A percentile compares a stretch with the other conserved stretches of the same genome.
Evolutionary conservation across 2,329 filamentous ascomycete species (phyloP).

Genomic region (Elsinoe australis): DNA sequence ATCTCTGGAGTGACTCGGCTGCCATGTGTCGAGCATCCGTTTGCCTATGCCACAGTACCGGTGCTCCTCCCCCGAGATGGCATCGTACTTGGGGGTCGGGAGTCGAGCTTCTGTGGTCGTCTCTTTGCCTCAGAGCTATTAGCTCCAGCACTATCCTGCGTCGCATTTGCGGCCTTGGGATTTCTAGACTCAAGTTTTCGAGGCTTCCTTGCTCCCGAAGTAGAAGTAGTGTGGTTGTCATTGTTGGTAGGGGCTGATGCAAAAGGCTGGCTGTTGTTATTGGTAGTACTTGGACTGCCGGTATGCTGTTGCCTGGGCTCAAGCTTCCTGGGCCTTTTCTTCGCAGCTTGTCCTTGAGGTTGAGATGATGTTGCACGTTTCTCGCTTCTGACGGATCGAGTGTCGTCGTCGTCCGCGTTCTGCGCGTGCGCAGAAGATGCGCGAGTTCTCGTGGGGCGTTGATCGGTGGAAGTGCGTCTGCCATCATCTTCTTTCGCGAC

Average conservation of each 20-base stretch:
- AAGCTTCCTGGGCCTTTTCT: constrained; percentile 9
- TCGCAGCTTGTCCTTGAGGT: neutral
- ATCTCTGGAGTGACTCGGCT: no score
- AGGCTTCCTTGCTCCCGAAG: no score
- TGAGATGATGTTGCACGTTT: neutral
- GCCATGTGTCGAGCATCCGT: no score
- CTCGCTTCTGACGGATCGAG: neutral
- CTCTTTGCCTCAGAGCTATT: neutral
- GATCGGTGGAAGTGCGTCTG: neutral
- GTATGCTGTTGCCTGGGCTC: neutral
- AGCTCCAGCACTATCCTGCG: no score
- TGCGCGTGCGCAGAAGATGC: neutral
- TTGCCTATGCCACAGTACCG: no score
- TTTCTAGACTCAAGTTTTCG: no score
- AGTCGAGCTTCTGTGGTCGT: neutral
- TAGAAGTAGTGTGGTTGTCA: no score
- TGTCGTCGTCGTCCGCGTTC: neutral
- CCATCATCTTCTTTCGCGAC: neutral
- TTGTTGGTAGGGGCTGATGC: neutral
- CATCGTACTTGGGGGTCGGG: no score
- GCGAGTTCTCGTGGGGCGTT: neutral
- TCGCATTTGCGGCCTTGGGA: no score
- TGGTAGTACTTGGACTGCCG: no score
- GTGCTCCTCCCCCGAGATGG: no score
- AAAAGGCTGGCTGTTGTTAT: no score